Evolutionary conservation across 139 green algal genomes (phyloP).

Genomic region (Coelastrella sp.): DNA sequence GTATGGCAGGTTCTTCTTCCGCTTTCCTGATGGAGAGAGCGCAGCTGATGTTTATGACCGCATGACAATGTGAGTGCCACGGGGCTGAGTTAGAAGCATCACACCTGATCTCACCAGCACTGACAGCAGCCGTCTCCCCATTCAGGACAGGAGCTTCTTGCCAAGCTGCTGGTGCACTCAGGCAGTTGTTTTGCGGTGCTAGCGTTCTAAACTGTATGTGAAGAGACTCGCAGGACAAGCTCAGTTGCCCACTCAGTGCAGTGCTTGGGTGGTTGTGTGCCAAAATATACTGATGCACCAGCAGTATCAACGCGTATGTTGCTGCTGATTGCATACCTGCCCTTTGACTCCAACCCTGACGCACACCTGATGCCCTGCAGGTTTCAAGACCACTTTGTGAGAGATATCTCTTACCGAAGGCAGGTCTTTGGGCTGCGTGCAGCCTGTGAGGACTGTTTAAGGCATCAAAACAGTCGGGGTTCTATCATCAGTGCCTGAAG

Average conservation of each 20-base stretch:
- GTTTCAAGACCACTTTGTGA: slow-evolving; percentile 78
- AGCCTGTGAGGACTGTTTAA: background rate
- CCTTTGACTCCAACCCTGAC: background rate
- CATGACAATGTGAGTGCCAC: slow-evolving; percentile 85
- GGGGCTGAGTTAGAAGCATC: background rate
- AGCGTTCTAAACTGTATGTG: too few species aligned
- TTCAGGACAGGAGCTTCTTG: background rate
- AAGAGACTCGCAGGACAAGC: too few species aligned
- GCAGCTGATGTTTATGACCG: slow-evolving; percentile 94
- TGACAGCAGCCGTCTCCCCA: background rate
- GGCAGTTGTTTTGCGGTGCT: background rate
- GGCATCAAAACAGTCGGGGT: background rate
- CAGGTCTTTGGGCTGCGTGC: too few species aligned
- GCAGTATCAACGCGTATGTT: too few species aligned
- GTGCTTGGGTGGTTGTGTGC: background rate
- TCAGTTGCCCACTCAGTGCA: background rate
- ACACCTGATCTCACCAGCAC: too few species aligned
- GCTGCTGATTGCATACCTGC: background rate
- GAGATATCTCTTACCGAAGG: slow-evolving; percentile 74
- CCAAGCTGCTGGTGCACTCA: background rate
- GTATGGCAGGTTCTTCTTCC: slow-evolving; percentile 94
- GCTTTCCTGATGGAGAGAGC: slow-evolving; percentile 92
- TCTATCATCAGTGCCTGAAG: background rate
- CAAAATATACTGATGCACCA: too few species aligned
- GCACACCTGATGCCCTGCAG: background rate